Evolutionary conservation across 129 eudicot species (phyloP).

Genomic region (Pittosporum tobira): DNA sequence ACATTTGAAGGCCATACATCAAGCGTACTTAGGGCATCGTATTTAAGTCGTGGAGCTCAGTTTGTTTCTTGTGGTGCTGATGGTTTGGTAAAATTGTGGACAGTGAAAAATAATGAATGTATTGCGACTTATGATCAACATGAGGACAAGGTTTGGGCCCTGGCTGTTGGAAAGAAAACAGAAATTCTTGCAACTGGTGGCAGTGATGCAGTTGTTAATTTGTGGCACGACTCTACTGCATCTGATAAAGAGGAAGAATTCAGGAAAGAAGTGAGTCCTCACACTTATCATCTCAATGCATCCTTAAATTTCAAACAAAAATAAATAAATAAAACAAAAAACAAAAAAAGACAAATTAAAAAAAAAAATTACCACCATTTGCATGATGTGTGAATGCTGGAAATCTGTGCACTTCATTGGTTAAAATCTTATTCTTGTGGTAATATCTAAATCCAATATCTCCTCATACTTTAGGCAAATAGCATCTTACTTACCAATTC

Average conservation of each 20-base stretch:
- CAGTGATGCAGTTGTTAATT: slow-evolving; percentile 74
- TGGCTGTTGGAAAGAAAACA: slow-evolving; percentile 85
- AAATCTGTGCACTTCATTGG: neutral
- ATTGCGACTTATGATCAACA: slow-evolving; percentile 88
- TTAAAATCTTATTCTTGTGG: neutral
- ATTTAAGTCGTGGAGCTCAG: slow-evolving; percentile 81
- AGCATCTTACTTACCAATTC: neutral
- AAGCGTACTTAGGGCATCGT: slow-evolving; percentile 76
- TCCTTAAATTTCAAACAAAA: neutral
- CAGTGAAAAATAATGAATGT: slow-evolving; percentile 73
- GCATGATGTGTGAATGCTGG: neutral
- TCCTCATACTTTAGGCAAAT: too few relatives aligned
- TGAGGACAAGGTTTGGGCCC: slow-evolving; percentile 95
- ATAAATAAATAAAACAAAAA: too few relatives aligned
- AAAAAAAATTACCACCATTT: neutral
- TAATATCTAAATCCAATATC: neutral
- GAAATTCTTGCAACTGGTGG: slow-evolving; percentile 98
- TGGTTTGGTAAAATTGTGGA: slow-evolving; percentile 90
- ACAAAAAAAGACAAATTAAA: too few relatives aligned
- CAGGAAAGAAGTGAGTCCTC: slow-evolving; percentile 60
- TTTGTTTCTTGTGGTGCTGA: slow-evolving; percentile 94
- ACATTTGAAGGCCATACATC: slow-evolving; percentile 97
- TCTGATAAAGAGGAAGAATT: slow-evolving; percentile 81
- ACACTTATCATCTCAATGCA: neutral
- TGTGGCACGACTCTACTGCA: slow-evolving; percentile 94